Conservation (phyloP, 192 early-diverging fungal genomes). For the Coemansia sp. region DNA sequence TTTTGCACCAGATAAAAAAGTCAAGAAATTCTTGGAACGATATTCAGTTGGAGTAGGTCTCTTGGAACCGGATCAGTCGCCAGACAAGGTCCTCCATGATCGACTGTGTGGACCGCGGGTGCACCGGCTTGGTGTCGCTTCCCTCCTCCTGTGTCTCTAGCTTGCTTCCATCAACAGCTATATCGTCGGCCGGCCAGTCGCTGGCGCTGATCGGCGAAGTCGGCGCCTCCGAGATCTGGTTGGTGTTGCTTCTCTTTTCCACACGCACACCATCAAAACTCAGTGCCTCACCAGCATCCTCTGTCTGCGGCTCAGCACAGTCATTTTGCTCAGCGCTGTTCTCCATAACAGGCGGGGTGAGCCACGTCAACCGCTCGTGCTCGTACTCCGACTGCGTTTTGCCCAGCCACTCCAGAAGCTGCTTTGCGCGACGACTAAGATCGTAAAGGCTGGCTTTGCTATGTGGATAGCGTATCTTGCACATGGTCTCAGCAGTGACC, state of each 20-base stretch:
- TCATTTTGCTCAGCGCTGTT: not conserved
- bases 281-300: not conserved
- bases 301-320: not conserved
- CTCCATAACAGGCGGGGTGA: slow-evolving; percentile 2
- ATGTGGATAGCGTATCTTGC: slow-evolving; percentile 50
- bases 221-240: slow-evolving; percentile 38
- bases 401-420: slow-evolving; percentile 55
- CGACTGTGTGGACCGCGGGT: slow-evolving; percentile 34
- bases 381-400: slow-evolving; percentile 51
- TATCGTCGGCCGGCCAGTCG: slow-evolving; percentile 50
- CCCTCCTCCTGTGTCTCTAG: not conserved
- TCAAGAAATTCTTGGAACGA: too few species aligned
- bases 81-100: slow-evolving; percentile 52
- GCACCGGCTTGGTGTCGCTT: not conserved
- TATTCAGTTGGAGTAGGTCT: slow-evolving; percentile 37
- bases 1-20: too few species aligned
- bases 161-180: not conserved
- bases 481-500: slow-evolving; percentile 32
- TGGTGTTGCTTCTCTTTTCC: not conserved
- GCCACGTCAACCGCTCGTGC: slow-evolving; percentile 36
- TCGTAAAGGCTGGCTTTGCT: slow-evolving; percentile 31
- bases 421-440: slow-evolving; percentile 48
- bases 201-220: slow-evolving; percentile 46
- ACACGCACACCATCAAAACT: not conserved
- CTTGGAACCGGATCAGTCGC: slow-evolving; percentile 52